Evolutionary conservation across 768 basidiomycete species (phyloP), one percentile per base, ranked within the genome.

Genomic region (Serendipita sp.): DNA sequence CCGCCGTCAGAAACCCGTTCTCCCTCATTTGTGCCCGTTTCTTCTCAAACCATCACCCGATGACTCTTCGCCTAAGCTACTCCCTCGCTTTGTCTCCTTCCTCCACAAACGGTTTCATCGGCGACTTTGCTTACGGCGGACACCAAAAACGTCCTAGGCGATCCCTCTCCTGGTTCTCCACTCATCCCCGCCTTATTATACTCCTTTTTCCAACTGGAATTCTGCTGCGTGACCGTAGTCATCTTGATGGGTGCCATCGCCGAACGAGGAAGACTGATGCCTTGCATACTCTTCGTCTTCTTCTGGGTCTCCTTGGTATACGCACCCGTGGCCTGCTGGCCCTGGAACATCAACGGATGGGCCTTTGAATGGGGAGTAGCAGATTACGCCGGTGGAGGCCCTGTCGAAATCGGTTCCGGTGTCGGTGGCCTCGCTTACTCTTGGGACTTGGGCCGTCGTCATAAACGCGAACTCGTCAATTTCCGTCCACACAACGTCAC

Each of bases 371-470:
- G 84, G 80, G 92, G 92, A 15, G 87, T 88, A 30, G 77, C 90
- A 52, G 91, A 95, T 73, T 96, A 89, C 71, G 91, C 92, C 64
- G 91, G 90, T 80, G 90, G 90, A 16, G 88, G 88, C 8, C 91
- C 91, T 13, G 90, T 93, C 68, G 89, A 92, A 73, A 90, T 92
- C 66, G 86, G 85, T 56, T 87, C 85, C 67, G 93, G 93, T 28
- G 81, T 91, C 35, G 85, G 85, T 30, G 88, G 91, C 2, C 81
- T 96, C 64, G 91, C 92, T 0, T 90, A 85, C 74, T 83, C 91
- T 13, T 84, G 90, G 83, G 85, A 90, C 66, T 82, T 97, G 65
- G 93, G 93, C 18, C 84, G 85, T 60, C 81, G 93, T 66, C 79
- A 84, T 67, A 84, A 87, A 68, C 80, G 80, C 51, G 86, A 89